phyloP scores from a whole-genome alignment of 306 rosid species.

The Trifolium pratense region DNA sequence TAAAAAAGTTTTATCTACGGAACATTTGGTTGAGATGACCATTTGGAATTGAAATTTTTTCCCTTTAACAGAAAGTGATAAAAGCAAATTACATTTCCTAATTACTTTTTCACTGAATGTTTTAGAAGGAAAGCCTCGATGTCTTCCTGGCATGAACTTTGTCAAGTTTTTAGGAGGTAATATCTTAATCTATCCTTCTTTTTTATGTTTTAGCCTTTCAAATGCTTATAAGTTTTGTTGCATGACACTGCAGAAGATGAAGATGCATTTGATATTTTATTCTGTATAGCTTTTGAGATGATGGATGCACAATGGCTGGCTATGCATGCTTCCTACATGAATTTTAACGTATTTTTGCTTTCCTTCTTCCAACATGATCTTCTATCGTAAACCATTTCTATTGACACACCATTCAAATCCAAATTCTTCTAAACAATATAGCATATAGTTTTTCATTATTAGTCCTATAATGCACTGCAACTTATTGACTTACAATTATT shows the following conservation, averaged over 20 bases:
- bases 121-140: conserved; percentile 74
- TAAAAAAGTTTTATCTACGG: neutral
- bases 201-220: neutral
- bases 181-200: conserved; percentile 22
- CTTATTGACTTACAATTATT: conserved; percentile 31
- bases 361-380: conserved; percentile 27
- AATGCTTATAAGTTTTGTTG: conserved; percentile 30
- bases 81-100: conserved; percentile 5
- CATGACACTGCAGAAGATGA: conserved; percentile 68
- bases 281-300: conserved; percentile 88
- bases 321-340: conserved; percentile 93
- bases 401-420: neutral
- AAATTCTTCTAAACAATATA: neutral
- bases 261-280: conserved; percentile 80
- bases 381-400: neutral
- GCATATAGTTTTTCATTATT: neutral
- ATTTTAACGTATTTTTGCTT: conserved; percentile 72
- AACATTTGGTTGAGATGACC: neutral
- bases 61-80: conserved; percentile 19
- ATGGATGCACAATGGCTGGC: conserved; percentile 99
- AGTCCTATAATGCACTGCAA: neutral
- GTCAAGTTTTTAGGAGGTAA: conserved; percentile 84
- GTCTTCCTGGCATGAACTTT: conserved; percentile 83
- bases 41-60: conserved; percentile 15
- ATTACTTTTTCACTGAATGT: conserved; percentile 20